Evolutionary conservation across 2,329 filamentous ascomycete species (phyloP), one percentile per base, ranked within the genome.

Genomic region (Zasmidium angulare): DNA sequence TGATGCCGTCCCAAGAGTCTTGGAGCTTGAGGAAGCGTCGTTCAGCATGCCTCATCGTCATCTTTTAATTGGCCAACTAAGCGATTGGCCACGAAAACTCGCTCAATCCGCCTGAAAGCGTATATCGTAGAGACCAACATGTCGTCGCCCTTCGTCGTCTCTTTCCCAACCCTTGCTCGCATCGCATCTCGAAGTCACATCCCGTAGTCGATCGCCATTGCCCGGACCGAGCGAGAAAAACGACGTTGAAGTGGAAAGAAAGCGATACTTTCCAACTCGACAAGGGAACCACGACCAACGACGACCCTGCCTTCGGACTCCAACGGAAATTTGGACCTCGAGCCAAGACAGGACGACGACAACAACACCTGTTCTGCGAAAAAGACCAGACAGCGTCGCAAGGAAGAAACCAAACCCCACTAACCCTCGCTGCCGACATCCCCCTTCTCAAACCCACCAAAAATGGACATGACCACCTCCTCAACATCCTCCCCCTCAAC

Each of bases 391-490:
- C n/a, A n/a, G n/a, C n/a, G n/a, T n/a, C n/a, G n/a, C n/a, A n/a
- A n/a, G n/a, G n/a, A n/a, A n/a, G n/a, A n/a, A n/a, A n/a, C n/a
- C n/a, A 53, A 53, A 31, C 29, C 36, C n/a, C 51, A 49, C 20
- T 20, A 9, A n/a, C 7, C 29, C 48, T n/a, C 20, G 26, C 4
- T 4, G 4, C 17, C 1, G 12, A 53, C 31, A 7, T 20, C 21
- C 20, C 17, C 46, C 29, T 22, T n/a, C 4, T 11, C 26, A 4
- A 29, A 29, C 26, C n/a, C 26, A 11, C 26, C 3, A 7, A 43
- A 43, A 19, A 59, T 60, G 58, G 51, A 55, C 46, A 58, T 58
- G 55, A 23, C 29, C 36, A 14, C 14, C 52, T 55, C 46, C 19
- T 50, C 51, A 31, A 26, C 43, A 12, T 50, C 50, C 55, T 52